Percentiles rank a stretch among this genome's conserved stretches.
Evolutionary conservation across 192 early-diverging fungal genomes (phyloP).

Genomic region (Chytriomyces hyalinus): DNA sequence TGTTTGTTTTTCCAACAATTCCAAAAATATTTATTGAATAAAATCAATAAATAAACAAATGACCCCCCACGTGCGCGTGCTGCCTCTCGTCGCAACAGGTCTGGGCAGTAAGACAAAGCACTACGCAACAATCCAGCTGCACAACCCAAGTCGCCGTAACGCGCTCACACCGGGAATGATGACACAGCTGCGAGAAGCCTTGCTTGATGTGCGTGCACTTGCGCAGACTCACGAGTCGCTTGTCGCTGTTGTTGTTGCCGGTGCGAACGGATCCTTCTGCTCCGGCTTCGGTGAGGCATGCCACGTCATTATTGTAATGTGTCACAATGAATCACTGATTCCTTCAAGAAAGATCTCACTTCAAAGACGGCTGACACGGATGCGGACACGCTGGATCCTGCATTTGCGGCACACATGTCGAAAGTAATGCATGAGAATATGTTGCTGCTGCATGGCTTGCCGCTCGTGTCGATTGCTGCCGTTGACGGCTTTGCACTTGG

Average conservation of each 20-base stretch:
- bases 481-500: constrained; percentile 69
- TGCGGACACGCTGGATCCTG: not conserved
- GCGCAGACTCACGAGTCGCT: constrained; percentile 6
- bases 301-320: constrained; percentile 33
- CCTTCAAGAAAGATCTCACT: not conserved
- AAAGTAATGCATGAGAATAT: constrained; percentile 68
- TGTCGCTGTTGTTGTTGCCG: constrained; percentile 34
- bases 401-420: constrained; percentile 49
- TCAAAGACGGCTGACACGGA: not conserved
- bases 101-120: not conserved
- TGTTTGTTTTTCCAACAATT: no score
- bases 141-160: constrained; percentile 23
- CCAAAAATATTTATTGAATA: not conserved
- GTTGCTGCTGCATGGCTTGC: constrained; percentile 55
- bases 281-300: constrained; percentile 42
- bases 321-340: not conserved
- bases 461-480: constrained; percentile 64
- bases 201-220: not conserved
- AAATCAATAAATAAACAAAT: not conserved
- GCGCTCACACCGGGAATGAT: constrained; percentile 40
- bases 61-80: not conserved
- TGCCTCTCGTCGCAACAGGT: not conserved
- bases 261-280: constrained; percentile 29
- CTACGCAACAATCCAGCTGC: constrained; percentile 20
- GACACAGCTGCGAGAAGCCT: constrained; percentile 26